Evolutionary conservation across 192 early-diverging fungal genomes (phyloP).

Genomic region (Irineochytrium annulatum): DNA sequence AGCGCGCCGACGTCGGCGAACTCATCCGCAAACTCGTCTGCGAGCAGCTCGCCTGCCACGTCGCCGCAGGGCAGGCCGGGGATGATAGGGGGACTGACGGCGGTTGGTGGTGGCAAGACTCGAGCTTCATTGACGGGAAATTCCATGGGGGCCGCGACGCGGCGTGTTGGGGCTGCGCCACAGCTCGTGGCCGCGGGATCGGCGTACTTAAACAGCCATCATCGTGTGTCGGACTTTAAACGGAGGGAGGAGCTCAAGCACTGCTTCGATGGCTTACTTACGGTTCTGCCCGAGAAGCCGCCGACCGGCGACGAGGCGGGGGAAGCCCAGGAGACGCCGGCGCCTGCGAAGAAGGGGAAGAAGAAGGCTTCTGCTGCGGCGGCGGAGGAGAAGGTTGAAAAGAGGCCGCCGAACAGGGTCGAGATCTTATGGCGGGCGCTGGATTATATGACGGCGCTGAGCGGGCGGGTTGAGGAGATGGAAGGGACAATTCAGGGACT

Average conservation of each 20-base stretch:
- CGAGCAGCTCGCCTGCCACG: background rate
- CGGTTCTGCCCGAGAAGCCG: slow-evolving; percentile 64
- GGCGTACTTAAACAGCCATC: slow-evolving; percentile 32
- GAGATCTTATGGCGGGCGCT: slow-evolving; percentile 15
- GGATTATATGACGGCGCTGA: slow-evolving; percentile 1
- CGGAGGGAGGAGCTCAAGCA: slow-evolving; percentile 88
- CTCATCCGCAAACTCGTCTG: background rate
- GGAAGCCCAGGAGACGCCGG: background rate
- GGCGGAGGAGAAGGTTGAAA: background rate
- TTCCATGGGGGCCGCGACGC: background rate
- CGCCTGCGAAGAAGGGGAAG: background rate
- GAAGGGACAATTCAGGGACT: slow-evolving; percentile 3
- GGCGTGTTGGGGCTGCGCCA: background rate
- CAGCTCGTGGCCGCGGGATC: too few species aligned
- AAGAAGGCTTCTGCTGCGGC: background rate
- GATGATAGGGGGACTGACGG: background rate
- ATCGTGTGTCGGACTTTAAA: slow-evolving; percentile 94
- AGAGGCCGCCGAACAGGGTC: background rate
- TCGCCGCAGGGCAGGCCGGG: background rate
- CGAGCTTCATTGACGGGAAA: background rate
- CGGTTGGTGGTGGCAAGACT: background rate
- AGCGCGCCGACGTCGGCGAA: background rate
- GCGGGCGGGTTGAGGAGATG: background rate
- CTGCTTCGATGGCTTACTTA: slow-evolving; percentile 77
- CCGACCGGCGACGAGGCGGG: slow-evolving; percentile 75